A percentile compares a stretch with the other conserved stretches of the same genome.
These are phyloP conservation scores for Glycine soja DNA, from an alignment of 306 rosid genomes.

Conservation along the genomic window DNA sequence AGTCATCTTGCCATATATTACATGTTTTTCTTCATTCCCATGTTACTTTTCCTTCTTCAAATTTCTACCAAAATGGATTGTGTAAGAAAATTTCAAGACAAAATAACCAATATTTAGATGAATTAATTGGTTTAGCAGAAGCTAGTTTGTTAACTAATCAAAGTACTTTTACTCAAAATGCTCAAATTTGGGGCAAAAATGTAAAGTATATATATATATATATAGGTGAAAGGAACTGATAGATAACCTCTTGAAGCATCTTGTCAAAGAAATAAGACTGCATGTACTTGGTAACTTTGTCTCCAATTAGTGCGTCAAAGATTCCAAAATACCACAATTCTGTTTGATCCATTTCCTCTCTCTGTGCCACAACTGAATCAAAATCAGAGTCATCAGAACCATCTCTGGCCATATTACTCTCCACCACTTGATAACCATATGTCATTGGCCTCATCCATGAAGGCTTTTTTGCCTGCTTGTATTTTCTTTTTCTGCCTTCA, in stretches of 20 bases:
- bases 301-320: constrained; percentile 68
- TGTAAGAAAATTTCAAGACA: too few species aligned
- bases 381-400: constrained; percentile 51
- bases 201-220: background rate
- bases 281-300: constrained; percentile 66
- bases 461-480: constrained; percentile 48
- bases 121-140: background rate
- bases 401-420: constrained; percentile 37
- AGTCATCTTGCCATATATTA: background rate
- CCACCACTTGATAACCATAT: constrained; percentile 70
- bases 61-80: too few species aligned
- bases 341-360: constrained; percentile 68
- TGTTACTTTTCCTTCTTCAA: too few species aligned
- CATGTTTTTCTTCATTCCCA: too few species aligned
- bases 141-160: background rate
- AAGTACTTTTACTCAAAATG: constrained; percentile 10
- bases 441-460: constrained; percentile 86
- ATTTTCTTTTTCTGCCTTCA: constrained; percentile 50
- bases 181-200: background rate
- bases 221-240: constrained; percentile 9
- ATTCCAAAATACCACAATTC: constrained; percentile 88
- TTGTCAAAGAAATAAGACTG: constrained; percentile 74
- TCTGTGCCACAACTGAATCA: constrained; percentile 76
- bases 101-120: background rate
- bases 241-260: constrained; percentile 66